Base-by-base conservation (phyloP, 805 yeast genomes). In the Metschnikowia kunwiensis region DNA sequence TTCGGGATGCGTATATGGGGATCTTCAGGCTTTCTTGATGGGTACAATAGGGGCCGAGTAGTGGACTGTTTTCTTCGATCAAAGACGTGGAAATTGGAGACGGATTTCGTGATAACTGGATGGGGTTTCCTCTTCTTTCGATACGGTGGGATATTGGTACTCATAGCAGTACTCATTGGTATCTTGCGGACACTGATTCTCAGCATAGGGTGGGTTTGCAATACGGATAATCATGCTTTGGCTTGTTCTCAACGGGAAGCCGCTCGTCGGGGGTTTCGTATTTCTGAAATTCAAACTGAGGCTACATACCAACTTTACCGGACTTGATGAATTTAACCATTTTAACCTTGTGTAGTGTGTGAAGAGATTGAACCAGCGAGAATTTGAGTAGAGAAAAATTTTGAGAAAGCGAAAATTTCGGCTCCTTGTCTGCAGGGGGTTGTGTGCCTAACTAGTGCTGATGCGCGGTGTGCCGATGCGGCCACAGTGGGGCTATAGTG, bases 301-400 rank as follows among this genome's bases (percentile, higher is more conserved):
- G 34, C 38, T 76, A 82, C 93, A 71, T 82, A 83, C 91, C 97
- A 83, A 91, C 97, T 85, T 85, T 88, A 82, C 97, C 97, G 73
- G 97, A 86, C 80, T 91, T 93, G 77, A 93, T 82, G 84, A 93
- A 91, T 78, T 93, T 93, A 78, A 96, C 96, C 96, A 88, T 89
- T 75, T 67, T 70, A 55, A 40, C 54, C 55, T 57, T 57, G 49
- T 52, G 60, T 50, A 43, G 42, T 33, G 47, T 44, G 45, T 48
- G 41, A 36, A 43, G 44, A 45, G 46, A 34, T 42, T 40, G 43
- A 42, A 37, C 38, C 42, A 40, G 40, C 41, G 23, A 33, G 40
- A 27, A 30, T 24, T 39, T 33, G 38, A 30, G 39, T 21, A 38
- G 32, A 33, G 43, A 39, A 46, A 48, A 44, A 37, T 44, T 48